These are phyloP conservation scores for Sugiyamaella boreocaroliniensis DNA, from an alignment of 805 yeast species.

Conservation along the genomic window DNA sequence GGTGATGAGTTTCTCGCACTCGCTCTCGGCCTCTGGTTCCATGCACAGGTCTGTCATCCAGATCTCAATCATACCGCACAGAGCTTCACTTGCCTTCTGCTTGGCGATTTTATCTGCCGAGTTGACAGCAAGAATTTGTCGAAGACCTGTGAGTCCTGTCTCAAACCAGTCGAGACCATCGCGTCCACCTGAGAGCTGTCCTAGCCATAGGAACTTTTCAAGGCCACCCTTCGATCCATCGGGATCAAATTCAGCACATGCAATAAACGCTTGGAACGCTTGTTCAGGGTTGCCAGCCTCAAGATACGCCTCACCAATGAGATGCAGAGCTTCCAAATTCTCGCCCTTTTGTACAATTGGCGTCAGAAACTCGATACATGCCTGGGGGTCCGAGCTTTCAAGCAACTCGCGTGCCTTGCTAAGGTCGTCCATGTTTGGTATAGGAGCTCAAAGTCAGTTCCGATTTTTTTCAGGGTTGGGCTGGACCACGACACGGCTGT, in stretches of 20 bases:
- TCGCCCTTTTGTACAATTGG: constrained; percentile 14
- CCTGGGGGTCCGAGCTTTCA: constrained; percentile 45
- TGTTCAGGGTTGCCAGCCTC: constrained; percentile 75
- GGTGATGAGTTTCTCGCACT: constrained; percentile 66
- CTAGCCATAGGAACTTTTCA: constrained; percentile 82
- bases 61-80: constrained; percentile 73
- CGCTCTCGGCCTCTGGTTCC: constrained; percentile 79
- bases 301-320: constrained; percentile 66
- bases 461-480: constrained; percentile 5
- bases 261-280: constrained; percentile 58
- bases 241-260: constrained; percentile 64
- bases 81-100: constrained; percentile 62
- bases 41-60: constrained; percentile 98
- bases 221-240: constrained; percentile 52
- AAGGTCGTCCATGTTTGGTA: constrained; percentile 7
- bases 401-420: constrained; percentile 39
- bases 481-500: no score
- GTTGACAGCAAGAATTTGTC: constrained; percentile 32
- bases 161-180: constrained; percentile 61
- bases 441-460: not conserved
- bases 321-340: constrained; percentile 23
- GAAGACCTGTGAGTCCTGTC: constrained; percentile 53
- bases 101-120: constrained; percentile 18
- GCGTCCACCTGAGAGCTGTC: constrained; percentile 80
- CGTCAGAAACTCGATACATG: constrained; percentile 46